These are phyloP conservation scores for Polychaeton citri DNA, from an alignment of 2,329 filamentous ascomycete species.

Conservation along the genomic window DNA sequence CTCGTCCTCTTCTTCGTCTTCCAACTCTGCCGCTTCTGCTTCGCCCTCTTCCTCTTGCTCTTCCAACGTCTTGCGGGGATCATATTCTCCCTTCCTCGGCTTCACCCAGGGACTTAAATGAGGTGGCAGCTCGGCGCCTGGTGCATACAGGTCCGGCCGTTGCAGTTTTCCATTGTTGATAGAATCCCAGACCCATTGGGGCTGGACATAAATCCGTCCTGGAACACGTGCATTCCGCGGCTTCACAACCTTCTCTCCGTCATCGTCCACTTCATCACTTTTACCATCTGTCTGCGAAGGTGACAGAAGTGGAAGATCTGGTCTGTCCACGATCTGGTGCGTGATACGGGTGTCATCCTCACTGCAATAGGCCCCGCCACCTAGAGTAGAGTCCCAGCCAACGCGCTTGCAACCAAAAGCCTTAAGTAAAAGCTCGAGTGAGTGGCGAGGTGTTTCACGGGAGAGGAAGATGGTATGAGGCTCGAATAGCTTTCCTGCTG, in stretches of 20 bases:
- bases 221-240: conserved; percentile 57
- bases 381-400: conserved; percentile 84
- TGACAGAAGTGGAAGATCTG: conserved; percentile 44
- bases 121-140: conserved; percentile 78
- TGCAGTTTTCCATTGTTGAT: conserved; percentile 85
- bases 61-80: conserved; percentile 72
- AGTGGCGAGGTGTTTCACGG: conserved; percentile 78
- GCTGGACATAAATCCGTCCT: conserved; percentile 86
- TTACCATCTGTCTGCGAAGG: conserved; percentile 25
- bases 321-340: conserved; percentile 90
- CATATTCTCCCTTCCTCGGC: conserved; percentile 73
- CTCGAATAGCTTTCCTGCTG: conserved; percentile 66
- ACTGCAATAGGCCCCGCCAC: conserved; percentile 82
- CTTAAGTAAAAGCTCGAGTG: conserved; percentile 84
- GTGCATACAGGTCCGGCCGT: conserved; percentile 74
- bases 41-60: conserved; percentile 83
- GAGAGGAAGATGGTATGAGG: conserved; percentile 87
- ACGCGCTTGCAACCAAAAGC: conserved; percentile 92
- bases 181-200: conserved; percentile 98
- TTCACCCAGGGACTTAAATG: conserved; percentile 96
- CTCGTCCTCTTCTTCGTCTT: conserved; percentile 29
- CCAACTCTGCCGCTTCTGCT: conserved; percentile 40
- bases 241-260: conserved; percentile 42
- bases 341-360: conserved; percentile 83
- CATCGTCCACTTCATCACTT: conserved; percentile 31